Evolutionary conservation across 306 rosid species (phyloP), one percentile per base, ranked within the genome.

Genomic region (Cyamopsis tetragonoloba): DNA sequence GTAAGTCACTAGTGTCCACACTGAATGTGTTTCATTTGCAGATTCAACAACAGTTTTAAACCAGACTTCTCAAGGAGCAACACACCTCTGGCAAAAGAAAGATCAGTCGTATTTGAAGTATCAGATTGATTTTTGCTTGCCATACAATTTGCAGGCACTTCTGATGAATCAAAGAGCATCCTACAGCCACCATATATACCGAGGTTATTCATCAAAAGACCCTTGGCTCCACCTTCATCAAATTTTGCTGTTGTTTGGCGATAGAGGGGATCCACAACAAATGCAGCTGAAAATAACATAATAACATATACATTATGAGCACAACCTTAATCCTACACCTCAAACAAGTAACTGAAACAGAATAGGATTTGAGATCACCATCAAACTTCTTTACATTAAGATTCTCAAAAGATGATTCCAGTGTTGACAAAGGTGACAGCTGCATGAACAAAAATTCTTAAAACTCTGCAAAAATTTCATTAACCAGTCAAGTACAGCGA

Each of bases 221-320:
- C 99, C 86, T 80, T 86, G 49, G 99, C 99, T 75, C 99, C 99
- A 28, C 99, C 99, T 87, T 93, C 99, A 38, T 93, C 97, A 61
- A 93, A 93, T 77, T 90, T 92, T 60, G 97, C 95, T 7, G 99
- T 84, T 34, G 99, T 90, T 77, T 93, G 95, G 74, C 88, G 95
- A 79, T 90, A 93, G 53, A 93, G 97, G 9, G 97, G 99, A 75
- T 93, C 99, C 80, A 93, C 95, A 0, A 91, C 81, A 77, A 93
- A 93, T 67, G 99, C 96, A 79, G 89, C 97, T 93, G 92, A 65
- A 81, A 85, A 43, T 31, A 14, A 35, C 67, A 71, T 30, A 27
- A 49, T 9, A 28, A 4, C 13, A 41, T 43, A 70, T 10, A 67
- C 77, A 71, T 47, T 53, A 61, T 65, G 18, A 66, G 76, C 66